A percentile compares a stretch with the other conserved stretches of the same genome.
Conservation (phyloP, 2,329 filamentous ascomycete genomes). For the Aspergillus tubingensis region DNA sequence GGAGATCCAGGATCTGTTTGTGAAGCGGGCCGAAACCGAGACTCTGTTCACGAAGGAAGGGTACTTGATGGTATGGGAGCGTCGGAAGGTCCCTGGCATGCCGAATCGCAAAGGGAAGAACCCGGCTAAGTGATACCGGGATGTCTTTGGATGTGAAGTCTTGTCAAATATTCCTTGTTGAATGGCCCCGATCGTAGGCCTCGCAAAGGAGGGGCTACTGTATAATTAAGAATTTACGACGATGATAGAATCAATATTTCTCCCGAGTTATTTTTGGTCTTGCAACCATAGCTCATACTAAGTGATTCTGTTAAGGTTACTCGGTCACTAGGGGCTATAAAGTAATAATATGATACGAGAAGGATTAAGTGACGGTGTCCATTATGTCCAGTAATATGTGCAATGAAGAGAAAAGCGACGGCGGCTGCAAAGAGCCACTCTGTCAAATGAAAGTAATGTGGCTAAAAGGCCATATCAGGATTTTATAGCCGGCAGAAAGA, state of each 20-base stretch:
- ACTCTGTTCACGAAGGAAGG: slow-evolving; percentile 89
- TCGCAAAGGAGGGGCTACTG: background rate
- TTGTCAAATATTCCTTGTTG: background rate
- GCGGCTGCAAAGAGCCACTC: background rate
- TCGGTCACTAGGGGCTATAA: background rate
- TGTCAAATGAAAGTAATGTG: background rate
- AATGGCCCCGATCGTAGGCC: background rate
- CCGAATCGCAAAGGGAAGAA: slow-evolving; percentile 44
- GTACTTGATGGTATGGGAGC: slow-evolving; percentile 96
- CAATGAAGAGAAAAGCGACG: background rate
- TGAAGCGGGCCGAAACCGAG: slow-evolving; percentile 85
- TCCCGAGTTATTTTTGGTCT: too few relatives aligned
- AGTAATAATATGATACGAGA: too few relatives aligned
- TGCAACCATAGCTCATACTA: background rate
- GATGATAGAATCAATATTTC: background rate
- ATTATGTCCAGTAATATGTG: background rate
- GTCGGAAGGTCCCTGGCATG: slow-evolving; percentile 57
- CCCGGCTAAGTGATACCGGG: slow-evolving; percentile 18
- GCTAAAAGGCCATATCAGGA: background rate
- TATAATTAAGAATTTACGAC: slow-evolving; percentile 14
- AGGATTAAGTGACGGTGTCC: background rate
- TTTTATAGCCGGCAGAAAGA: background rate
- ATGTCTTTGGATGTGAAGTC: background rate
- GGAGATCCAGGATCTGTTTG: slow-evolving; percentile 89
- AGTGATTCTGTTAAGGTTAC: background rate